Evolutionary conservation across 2,329 filamentous ascomycete species (phyloP).

Genomic region (Monosporascus cannonballus): DNA sequence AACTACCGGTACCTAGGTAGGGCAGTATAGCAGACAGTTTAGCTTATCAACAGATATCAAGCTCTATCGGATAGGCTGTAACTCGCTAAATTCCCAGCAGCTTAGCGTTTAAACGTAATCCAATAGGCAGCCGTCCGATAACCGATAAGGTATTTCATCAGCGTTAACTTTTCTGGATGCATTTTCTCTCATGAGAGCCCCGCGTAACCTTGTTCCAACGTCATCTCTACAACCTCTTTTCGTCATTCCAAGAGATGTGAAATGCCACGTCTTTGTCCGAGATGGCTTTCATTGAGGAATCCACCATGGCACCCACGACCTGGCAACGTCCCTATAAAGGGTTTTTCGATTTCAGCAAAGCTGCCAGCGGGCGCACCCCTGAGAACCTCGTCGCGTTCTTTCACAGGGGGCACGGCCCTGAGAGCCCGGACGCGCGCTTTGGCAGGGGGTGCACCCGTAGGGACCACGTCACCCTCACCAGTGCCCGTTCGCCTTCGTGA

Average conservation of each 20-base stretch:
- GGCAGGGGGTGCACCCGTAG: slow-evolving; percentile 2
- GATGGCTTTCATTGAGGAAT: slow-evolving; percentile 13
- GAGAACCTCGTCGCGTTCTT: slow-evolving; percentile 1
- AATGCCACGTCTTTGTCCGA: slow-evolving; percentile 19
- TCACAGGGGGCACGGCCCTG: slow-evolving; percentile 1
- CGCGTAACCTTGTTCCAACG: slow-evolving; percentile 5
- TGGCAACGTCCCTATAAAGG: background rate
- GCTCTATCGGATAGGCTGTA: too few species aligned
- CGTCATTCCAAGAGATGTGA: slow-evolving; percentile 9
- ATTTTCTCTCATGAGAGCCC: background rate
- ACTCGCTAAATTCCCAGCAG: too few species aligned
- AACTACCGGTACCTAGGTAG: too few species aligned
- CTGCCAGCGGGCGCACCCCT: slow-evolving; percentile 3
- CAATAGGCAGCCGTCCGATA: background rate
- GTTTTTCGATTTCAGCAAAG: slow-evolving; percentile 4
- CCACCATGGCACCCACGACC: slow-evolving; percentile 2
- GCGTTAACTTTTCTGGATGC: background rate
- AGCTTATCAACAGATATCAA: too few species aligned
- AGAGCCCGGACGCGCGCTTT: slow-evolving; percentile 1
- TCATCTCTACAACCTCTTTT: background rate
- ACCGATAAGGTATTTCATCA: background rate
- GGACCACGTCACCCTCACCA: slow-evolving; percentile 1
- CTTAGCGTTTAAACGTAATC: too few species aligned
- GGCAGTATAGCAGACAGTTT: too few species aligned
- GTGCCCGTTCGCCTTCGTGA: slow-evolving; percentile 57